These are phyloP conservation scores for Alternaria incomplexa DNA, from an alignment of 2,329 filamentous ascomycete genomes.

Conservation along the genomic window DNA sequence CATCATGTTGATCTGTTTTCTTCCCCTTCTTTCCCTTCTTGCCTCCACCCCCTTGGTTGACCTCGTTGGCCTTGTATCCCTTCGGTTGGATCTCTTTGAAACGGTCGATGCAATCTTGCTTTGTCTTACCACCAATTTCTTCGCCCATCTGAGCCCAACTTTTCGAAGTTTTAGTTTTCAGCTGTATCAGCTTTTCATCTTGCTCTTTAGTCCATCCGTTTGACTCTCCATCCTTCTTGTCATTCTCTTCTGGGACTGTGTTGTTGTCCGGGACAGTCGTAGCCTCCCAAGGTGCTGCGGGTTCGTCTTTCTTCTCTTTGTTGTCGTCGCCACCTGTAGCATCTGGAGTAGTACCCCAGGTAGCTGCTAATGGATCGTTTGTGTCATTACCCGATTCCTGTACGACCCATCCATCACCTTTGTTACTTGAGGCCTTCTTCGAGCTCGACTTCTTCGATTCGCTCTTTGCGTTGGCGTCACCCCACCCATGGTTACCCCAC, in stretches of 20 bases:
- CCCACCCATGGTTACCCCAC: background rate
- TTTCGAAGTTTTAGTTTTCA: too few relatives aligned
- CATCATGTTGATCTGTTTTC: slow-evolving; percentile 11
- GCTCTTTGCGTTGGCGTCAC: background rate
- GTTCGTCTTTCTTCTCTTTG: background rate
- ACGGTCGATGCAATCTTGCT: too few relatives aligned
- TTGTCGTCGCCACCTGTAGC: background rate
- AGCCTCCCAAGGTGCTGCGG: background rate
- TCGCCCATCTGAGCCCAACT: slow-evolving; percentile 41
- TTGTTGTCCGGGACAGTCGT: background rate
- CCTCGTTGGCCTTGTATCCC: slow-evolving; percentile 20
- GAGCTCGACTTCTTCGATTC: background rate
- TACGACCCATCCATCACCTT: background rate
- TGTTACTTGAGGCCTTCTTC: slow-evolving; percentile 2
- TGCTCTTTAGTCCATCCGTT: slow-evolving; percentile 46
- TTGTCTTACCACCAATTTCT: background rate
- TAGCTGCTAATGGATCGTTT: background rate
- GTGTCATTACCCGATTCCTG: background rate
- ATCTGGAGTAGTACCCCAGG: background rate
- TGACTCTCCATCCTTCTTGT: background rate
- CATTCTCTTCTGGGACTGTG: background rate
- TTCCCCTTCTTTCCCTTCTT: slow-evolving; percentile 22
- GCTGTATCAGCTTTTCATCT: slow-evolving; percentile 48
- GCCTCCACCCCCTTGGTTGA: slow-evolving; percentile 6
- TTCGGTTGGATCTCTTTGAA: slow-evolving; percentile 39